A percentile compares a stretch with the other conserved stretches of the same genome.
Evolutionary conservation across 2,329 filamentous ascomycete genomes (phyloP).

Genomic region (Pezicula neosporulosa): DNA sequence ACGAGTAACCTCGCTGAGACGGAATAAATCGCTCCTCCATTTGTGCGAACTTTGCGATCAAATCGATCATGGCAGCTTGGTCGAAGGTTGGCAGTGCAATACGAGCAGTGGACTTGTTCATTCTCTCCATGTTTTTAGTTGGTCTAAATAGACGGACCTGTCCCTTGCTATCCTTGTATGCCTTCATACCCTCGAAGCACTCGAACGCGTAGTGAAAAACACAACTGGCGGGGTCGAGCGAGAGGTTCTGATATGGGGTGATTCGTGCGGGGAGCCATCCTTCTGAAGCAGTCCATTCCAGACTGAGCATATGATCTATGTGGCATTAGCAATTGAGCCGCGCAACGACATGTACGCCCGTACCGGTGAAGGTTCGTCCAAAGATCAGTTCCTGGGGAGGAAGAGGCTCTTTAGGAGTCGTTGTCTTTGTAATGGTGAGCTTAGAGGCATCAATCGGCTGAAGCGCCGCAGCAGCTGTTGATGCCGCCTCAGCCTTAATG

Average conservation of each 20-base stretch:
- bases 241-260: constrained; percentile 93
- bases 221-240: constrained; percentile 91
- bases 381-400: constrained; percentile 84
- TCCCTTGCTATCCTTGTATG: constrained; percentile 84
- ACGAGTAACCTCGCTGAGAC: constrained; percentile 78
- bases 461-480: constrained; percentile 43
- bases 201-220: constrained; percentile 99
- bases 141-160: constrained; percentile 86
- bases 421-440: constrained; percentile 71
- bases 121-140: constrained; percentile 90
- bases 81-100: constrained; percentile 92
- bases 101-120: constrained; percentile 87
- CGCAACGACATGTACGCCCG: constrained; percentile 8
- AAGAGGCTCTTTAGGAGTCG: constrained; percentile 68
- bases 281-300: constrained; percentile 84
- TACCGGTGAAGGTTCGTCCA: constrained; percentile 86
- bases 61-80: constrained; percentile 67
- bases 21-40: constrained; percentile 90
- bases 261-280: constrained; percentile 77
- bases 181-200: constrained; percentile 99
- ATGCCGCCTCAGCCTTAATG: constrained; percentile 35
- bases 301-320: constrained; percentile 91
- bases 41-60: constrained; percentile 77
- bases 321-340: constrained; percentile 2
- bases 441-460: constrained; percentile 73